phyloP scores from a whole-genome alignment of 176 grass and related monocot species.

The Bromus sterilis region DNA sequence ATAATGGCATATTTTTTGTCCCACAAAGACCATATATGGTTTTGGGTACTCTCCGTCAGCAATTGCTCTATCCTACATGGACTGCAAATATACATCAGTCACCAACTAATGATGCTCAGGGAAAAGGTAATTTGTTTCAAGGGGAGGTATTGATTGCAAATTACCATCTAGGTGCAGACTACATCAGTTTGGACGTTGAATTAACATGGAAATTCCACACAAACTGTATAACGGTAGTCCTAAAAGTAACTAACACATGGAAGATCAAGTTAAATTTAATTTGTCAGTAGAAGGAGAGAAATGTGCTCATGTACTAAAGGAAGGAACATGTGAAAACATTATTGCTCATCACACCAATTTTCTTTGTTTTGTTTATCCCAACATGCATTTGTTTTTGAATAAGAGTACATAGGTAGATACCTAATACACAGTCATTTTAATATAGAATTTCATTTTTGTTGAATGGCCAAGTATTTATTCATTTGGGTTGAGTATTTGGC shows the following conservation, averaged over 20 bases:
- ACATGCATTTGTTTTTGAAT: neutral
- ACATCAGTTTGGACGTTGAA: neutral
- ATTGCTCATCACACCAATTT: neutral
- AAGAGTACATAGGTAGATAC: neutral
- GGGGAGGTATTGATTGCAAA: neutral
- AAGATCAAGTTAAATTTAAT: neutral
- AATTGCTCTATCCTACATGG: constrained; percentile 97
- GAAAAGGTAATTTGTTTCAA: constrained; percentile 34
- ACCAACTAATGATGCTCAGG: constrained; percentile 32
- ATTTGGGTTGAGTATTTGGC: neutral
- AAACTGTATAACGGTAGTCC: neutral
- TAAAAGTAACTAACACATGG: neutral
- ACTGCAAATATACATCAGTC: constrained; percentile 41
- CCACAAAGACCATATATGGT: constrained; percentile 98
- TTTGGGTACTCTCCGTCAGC: constrained; percentile 85
- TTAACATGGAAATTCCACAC: neutral
- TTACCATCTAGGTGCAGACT: neutral
- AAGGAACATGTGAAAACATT: neutral
- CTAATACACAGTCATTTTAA: neutral
- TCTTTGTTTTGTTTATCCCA: neutral
- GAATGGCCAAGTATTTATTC: neutral
- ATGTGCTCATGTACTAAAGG: neutral
- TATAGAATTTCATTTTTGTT: neutral
- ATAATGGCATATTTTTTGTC: constrained; percentile 79
- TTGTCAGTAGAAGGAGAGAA: neutral